A percentile compares a stretch with the other conserved stretches of the same genome.
Conservation (phyloP, 2,329 filamentous ascomycete genomes). For the Penicillium sp. region DNA sequence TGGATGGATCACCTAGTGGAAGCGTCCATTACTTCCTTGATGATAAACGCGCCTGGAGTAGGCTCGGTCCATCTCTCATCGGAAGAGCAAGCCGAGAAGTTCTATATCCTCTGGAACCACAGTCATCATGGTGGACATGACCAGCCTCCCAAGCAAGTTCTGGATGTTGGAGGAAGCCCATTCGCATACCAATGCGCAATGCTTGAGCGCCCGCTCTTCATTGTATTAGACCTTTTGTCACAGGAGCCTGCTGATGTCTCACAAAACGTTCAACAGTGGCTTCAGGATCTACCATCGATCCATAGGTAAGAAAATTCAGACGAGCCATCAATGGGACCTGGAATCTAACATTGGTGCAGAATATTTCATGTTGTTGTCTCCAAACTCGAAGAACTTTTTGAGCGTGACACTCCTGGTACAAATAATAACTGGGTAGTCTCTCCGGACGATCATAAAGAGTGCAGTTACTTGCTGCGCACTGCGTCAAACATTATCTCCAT, state of each 20-base stretch:
- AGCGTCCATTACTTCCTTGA: constrained; percentile 70
- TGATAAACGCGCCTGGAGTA: constrained; percentile 54
- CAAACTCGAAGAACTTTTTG: constrained; percentile 37
- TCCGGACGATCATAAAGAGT: constrained; percentile 70
- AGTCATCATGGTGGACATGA: constrained; percentile 45
- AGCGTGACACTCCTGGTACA: constrained; percentile 22
- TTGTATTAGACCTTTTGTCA: constrained; percentile 75
- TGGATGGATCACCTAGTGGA: constrained; percentile 73
- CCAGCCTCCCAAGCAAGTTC: constrained; percentile 35
- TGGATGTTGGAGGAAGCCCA: constrained; percentile 32
- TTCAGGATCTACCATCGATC: constrained; percentile 61
- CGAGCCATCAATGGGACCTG: neutral
- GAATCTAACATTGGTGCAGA: constrained; percentile 33
- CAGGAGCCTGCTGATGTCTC: constrained; percentile 74
- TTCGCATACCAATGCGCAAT: constrained; percentile 56
- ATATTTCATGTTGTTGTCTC: constrained; percentile 41
- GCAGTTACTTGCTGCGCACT: constrained; percentile 75
- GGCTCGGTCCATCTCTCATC: constrained; percentile 33
- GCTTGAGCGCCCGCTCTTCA: constrained; percentile 76
- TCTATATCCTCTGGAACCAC: constrained; percentile 48
- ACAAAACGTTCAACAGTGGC: constrained; percentile 77
- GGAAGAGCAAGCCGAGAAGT: constrained; percentile 41
- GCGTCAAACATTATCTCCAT: constrained; percentile 72
- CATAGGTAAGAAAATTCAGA: constrained; percentile 41
- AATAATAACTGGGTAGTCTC: constrained; percentile 51